Evolutionary conservation across 495 filamentous ascomycete species (phyloP).

Genomic region (Penicillium robsamsonii): DNA sequence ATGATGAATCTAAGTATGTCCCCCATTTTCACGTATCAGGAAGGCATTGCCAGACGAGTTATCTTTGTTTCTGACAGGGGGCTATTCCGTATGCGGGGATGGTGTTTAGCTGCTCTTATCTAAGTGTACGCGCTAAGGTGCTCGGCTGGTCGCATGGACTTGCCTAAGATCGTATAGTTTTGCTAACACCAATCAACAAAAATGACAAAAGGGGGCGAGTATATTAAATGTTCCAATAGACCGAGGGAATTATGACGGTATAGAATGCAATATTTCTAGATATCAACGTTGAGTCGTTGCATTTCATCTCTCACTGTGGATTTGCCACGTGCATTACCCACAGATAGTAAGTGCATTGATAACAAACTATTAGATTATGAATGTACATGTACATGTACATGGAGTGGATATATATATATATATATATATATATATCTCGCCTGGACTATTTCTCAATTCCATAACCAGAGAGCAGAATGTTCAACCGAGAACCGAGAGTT

Average conservation of each 20-base stretch:
- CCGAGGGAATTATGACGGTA: background rate
- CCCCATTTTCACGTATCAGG: background rate
- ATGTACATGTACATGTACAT: no score
- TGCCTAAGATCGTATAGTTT: conserved; percentile 14
- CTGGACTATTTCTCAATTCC: no score
- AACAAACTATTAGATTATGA: background rate
- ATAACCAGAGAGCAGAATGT: no score
- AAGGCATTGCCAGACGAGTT: conserved; percentile 13
- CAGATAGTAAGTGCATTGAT: background rate
- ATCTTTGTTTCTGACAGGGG: background rate
- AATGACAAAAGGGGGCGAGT: background rate
- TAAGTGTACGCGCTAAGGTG: background rate
- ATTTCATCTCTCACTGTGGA: background rate
- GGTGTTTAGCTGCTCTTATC: conserved; percentile 1
- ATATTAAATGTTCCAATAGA: background rate
- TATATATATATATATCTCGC: no score
- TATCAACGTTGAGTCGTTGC: background rate
- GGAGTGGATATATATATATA: background rate
- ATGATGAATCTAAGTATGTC: conserved; percentile 4
- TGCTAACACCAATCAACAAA: background rate
- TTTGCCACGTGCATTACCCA: background rate
- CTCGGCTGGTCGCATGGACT: conserved; percentile 22
- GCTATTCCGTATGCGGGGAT: conserved; percentile 4
- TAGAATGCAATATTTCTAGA: background rate
- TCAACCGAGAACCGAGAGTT: no score